These are phyloP conservation scores for Colletotrichum aenigma DNA, from an alignment of 2,329 filamentous ascomycete species.

Conservation along the genomic window DNA sequence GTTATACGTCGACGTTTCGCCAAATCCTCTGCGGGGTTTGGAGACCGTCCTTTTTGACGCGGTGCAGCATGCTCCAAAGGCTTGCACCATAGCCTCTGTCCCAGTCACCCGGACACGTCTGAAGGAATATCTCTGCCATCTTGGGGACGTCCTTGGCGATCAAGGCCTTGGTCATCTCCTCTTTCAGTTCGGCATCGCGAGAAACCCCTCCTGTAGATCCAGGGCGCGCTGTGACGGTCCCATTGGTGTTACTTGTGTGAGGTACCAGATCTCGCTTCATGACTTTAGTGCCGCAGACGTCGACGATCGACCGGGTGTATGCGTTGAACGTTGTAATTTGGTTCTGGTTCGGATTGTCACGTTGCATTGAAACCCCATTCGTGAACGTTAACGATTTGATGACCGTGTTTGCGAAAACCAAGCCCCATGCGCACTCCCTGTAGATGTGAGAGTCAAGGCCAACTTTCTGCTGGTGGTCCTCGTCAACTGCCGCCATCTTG, in stretches of 20 bases:
- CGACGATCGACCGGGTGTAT: neutral
- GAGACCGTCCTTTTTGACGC: neutral
- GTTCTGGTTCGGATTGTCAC: neutral
- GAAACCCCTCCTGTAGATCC: neutral
- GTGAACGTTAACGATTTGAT: neutral
- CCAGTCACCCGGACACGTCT: neutral
- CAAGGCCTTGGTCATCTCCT: neutral
- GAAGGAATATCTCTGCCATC: neutral
- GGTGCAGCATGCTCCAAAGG: no score
- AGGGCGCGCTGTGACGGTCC: neutral
- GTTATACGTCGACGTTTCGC: neutral
- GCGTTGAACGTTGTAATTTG: neutral
- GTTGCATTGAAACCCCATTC: neutral
- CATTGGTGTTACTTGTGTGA: neutral
- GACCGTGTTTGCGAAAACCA: neutral
- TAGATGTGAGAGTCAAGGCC: neutral
- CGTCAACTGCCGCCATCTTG: neutral
- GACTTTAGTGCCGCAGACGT: neutral
- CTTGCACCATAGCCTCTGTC: neutral
- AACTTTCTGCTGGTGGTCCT: neutral
- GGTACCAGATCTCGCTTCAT: neutral
- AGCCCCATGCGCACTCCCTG: neutral
- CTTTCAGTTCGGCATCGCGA: neutral
- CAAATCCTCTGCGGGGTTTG: neutral
- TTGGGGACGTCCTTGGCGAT: neutral